Conservation (phyloP, 2,329 filamentous ascomycete genomes). For the Beauveria sp. region DNA sequence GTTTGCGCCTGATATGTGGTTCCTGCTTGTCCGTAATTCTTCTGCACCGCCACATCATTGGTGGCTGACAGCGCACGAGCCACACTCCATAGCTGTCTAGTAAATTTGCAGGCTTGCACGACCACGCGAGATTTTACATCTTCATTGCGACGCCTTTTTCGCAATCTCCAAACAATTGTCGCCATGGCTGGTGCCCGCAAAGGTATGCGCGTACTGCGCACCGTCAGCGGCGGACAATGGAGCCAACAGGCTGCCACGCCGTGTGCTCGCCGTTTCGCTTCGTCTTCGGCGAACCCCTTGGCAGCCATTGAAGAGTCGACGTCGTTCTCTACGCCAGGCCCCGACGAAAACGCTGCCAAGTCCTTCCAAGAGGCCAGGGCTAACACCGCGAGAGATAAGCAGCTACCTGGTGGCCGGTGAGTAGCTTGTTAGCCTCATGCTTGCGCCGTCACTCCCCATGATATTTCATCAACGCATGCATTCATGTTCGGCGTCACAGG, state of each 20-base stretch:
- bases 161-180: constrained; percentile 1
- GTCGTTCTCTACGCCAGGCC: constrained; percentile 36
- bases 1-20: neutral
- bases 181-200: constrained; percentile 36
- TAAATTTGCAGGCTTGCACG: constrained; percentile 5
- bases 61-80: constrained; percentile 8
- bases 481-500: neutral
- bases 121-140: neutral
- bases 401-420: constrained; percentile 42
- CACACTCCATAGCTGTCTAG: constrained; percentile 1
- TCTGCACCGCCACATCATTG: constrained; percentile 5
- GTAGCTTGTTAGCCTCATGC: constrained; percentile 8
- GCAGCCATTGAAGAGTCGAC: constrained; percentile 45
- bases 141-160: neutral
- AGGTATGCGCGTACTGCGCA: constrained; percentile 28
- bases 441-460: neutral
- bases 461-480: neutral
- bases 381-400: constrained; percentile 25
- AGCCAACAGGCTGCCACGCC: constrained; percentile 17
- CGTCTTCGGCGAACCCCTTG: constrained; percentile 33
- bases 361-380: constrained; percentile 34
- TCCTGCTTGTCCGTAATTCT: neutral
- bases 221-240: constrained; percentile 23
- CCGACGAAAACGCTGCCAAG: constrained; percentile 30
- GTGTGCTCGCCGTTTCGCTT: constrained; percentile 35